Conservation (phyloP, 768 basidiomycete genomes). For the Boletus edulis region DNA sequence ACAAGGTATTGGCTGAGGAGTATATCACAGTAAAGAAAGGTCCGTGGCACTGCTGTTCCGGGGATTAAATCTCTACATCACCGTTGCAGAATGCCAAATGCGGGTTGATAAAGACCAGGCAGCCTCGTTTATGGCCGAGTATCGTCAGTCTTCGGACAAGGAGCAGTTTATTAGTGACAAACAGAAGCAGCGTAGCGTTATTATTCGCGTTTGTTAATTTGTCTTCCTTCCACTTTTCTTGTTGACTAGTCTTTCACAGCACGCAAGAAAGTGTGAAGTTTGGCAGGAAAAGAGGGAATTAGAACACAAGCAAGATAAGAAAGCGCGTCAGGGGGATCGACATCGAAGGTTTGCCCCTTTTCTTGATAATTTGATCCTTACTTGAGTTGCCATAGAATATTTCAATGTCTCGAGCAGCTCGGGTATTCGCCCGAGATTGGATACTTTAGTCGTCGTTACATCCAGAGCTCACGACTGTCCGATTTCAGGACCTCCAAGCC, state of each 20-base stretch:
- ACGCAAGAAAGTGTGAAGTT: constrained; percentile 1
- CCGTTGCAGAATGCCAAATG: no score
- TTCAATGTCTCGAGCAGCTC: neutral
- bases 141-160: neutral
- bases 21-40: neutral
- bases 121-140: constrained; percentile 8
- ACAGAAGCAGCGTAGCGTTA: neutral
- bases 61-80: neutral
- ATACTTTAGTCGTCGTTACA: neutral
- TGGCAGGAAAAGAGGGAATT: neutral
- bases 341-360: neutral
- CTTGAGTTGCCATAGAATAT: constrained; percentile 2
- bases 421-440: constrained; percentile 4
- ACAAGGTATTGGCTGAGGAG: neutral
- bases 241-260: neutral
- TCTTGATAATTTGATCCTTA: neutral
- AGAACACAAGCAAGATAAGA: neutral
- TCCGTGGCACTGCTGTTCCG: neutral
- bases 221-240: neutral
- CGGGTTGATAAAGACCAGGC: constrained; percentile 10
- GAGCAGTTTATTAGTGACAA: constrained; percentile 1
- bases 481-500: constrained; percentile 1
- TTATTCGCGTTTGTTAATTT: neutral
- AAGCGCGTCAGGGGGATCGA: neutral
- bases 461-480: neutral